Evolutionary conservation across 495 filamentous ascomycete species (phyloP).

Genomic region (Aspergillus sclerotioniger): DNA sequence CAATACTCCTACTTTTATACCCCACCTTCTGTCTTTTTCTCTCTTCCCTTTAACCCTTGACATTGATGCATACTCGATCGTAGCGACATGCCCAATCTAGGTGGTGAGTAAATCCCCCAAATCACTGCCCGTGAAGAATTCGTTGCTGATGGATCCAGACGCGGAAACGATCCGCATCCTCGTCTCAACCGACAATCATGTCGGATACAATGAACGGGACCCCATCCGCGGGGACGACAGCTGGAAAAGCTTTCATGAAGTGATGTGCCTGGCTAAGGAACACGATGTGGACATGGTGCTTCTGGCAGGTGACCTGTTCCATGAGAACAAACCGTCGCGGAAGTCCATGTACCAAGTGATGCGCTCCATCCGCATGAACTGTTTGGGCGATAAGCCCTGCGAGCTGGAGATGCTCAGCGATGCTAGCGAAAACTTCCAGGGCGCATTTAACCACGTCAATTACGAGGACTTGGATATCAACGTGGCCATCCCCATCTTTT

Average conservation of each 20-base stretch:
- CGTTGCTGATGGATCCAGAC: conserved; percentile 40
- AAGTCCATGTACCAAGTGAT: conserved; percentile 97
- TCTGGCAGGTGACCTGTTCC: conserved; percentile 91
- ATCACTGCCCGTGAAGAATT: neutral
- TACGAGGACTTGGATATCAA: conserved; percentile 98
- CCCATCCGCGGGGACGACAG: conserved; percentile 92
- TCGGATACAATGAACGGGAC: conserved; percentile 93
- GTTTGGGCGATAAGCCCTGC: conserved; percentile 91
- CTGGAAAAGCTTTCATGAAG: conserved; percentile 93
- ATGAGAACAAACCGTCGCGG: conserved; percentile 97
- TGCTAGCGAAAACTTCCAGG: conserved; percentile 80
- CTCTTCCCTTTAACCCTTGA: neutral
- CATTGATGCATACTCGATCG: neutral
- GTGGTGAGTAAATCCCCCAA: conserved; percentile 19
- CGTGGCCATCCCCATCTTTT: conserved; percentile 94
- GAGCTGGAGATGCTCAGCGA: conserved; percentile 95
- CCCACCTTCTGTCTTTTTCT: neutral
- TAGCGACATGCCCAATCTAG: conserved; percentile 26
- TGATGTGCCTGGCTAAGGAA: conserved; percentile 85
- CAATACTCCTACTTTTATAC: neutral
- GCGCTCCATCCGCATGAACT: conserved; percentile 87
- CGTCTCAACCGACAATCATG: conserved; percentile 93
- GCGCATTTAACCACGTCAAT: conserved; percentile 87
- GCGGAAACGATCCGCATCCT: conserved; percentile 94
- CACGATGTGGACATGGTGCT: conserved; percentile 96